Evolutionary conservation across 139 green algal genomes (phyloP), one percentile per base, ranked within the genome.

Genomic region (Edaphochlamys debaryana): DNA sequence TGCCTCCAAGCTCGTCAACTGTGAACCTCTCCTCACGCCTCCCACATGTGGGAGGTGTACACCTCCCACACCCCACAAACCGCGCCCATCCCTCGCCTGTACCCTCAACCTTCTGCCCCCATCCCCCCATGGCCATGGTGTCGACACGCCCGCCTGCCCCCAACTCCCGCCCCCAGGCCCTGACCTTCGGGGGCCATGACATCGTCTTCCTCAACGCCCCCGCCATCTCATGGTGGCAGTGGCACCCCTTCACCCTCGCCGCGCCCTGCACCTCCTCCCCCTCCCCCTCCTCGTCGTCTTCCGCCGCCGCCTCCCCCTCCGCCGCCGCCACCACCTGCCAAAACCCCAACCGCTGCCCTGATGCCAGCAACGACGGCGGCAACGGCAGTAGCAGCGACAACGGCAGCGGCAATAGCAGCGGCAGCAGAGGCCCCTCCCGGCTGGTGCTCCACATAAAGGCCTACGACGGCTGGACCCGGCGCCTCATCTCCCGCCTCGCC

Each of bases 191-290:
- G 2, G 76, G 76, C 32, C 5, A 8, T 0, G 76, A 73, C 76
- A 82, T 40, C 22, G 42, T 82, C 3, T 82, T 73, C 42, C 62
- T 82, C 42, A 73, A 82, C 41, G 63, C 60, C 15, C 76, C 76
- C 9, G 42, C 63, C 62, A 23, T 82, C n/a, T 74, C 42, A 62
- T 82, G 76, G 76, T 74, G 62, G 76, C 76, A 73, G 76, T 82
- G 76, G 76, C 76, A 82, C 76, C 76, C 76, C 60, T 82, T 82
- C 42, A 82, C 76, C 27, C 25, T 73, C n/a, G 64, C 76, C 58
- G 48, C 62, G 0, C 27, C 75, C 36, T 48, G 58, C 58, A 54
- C 48, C 50, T 58, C 25, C 50, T 25, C 50, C 50, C 5, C 23
- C 20, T 2, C 23, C 50, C 25, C 50, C 48, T 23, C 48, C 48